Percentiles rank a stretch among this genome's conserved stretches.
Evolutionary conservation across 202 grass and related monocot species (phyloP).

Genomic region (Cymbopogon flexuosus): DNA sequence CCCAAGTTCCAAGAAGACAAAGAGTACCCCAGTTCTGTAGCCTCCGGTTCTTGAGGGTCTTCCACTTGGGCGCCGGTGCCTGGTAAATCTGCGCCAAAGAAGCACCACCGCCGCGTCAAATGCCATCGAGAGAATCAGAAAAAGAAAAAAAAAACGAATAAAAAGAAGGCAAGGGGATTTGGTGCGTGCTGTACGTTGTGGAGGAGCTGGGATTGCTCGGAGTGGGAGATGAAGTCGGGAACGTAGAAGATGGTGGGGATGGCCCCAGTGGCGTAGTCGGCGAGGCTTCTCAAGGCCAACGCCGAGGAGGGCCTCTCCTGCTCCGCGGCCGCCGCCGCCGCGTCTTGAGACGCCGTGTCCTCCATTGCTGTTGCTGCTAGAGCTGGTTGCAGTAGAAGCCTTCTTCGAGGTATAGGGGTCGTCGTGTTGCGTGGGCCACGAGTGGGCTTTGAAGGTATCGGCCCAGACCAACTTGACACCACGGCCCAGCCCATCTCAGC

Average conservation of each 20-base stretch:
- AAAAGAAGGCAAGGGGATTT: not conserved
- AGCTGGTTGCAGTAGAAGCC: not conserved
- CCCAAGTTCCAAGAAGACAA: not conserved
- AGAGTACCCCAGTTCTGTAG: slow-evolving; percentile 83
- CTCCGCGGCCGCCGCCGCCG: not conserved
- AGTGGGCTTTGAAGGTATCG: not conserved
- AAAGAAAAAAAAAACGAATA: not conserved
- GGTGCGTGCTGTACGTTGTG: slow-evolving; percentile 44
- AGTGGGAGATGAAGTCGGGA: slow-evolving; percentile 59
- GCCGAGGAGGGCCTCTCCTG: not conserved
- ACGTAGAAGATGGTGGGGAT: slow-evolving; percentile 61
- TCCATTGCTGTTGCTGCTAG: slow-evolving; percentile 31
- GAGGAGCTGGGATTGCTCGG: slow-evolving; percentile 69
- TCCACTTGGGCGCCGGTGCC: slow-evolving; percentile 71
- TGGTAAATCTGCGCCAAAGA: slow-evolving; percentile 59
- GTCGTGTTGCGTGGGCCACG: not conserved
- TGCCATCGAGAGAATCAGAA: not conserved
- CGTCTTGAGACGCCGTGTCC: not conserved
- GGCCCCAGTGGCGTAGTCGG: slow-evolving; percentile 37
- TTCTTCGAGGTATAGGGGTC: not conserved
- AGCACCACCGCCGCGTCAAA: slow-evolving; percentile 11
- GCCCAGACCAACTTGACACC: not conserved
- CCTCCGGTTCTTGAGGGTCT: slow-evolving; percentile 71
- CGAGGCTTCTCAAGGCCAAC: slow-evolving; percentile 9
- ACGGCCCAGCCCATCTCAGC: not conserved